These are phyloP conservation scores for Beauveria sp. DNA, from an alignment of 2,329 filamentous ascomycete species.

Conservation along the genomic window DNA sequence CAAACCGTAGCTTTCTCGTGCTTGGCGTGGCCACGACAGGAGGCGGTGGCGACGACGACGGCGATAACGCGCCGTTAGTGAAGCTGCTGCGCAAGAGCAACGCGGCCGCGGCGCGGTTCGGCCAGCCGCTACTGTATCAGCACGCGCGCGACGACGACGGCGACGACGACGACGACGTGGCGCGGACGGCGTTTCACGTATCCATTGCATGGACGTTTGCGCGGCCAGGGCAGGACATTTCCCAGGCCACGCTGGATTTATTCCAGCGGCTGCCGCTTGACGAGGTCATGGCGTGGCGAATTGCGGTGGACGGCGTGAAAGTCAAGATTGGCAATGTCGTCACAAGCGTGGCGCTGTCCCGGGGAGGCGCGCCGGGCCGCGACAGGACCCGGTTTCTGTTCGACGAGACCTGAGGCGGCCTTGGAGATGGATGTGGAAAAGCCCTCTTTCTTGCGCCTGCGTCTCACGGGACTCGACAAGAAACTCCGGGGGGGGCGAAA, in stretches of 20 bases:
- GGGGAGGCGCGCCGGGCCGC: not conserved
- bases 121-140: constrained; percentile 65
- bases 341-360: constrained; percentile 36
- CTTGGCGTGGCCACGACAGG: constrained; percentile 47
- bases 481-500: not conserved
- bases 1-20: constrained; percentile 78
- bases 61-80: constrained; percentile 46
- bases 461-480: not conserved
- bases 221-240: constrained; percentile 36
- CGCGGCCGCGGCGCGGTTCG: constrained; percentile 46
- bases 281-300: constrained; percentile 32
- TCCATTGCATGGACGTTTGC: constrained; percentile 79
- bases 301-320: constrained; percentile 58
- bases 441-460: not conserved
- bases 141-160: too few species aligned
- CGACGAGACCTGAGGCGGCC: constrained; percentile 2
- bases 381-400: constrained; percentile 12
- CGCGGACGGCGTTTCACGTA: constrained; percentile 62
- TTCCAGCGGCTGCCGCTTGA: constrained; percentile 19
- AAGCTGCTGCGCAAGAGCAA: constrained; percentile 63
- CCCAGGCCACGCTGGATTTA: constrained; percentile 19
- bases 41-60: constrained; percentile 16
- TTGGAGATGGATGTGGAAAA: not conserved
- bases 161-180: constrained; percentile 15
- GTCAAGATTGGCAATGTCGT: constrained; percentile 69